These are phyloP conservation scores for Brassica nigra DNA, from an alignment of 345 rosid genomes.

Conservation along the genomic window DNA sequence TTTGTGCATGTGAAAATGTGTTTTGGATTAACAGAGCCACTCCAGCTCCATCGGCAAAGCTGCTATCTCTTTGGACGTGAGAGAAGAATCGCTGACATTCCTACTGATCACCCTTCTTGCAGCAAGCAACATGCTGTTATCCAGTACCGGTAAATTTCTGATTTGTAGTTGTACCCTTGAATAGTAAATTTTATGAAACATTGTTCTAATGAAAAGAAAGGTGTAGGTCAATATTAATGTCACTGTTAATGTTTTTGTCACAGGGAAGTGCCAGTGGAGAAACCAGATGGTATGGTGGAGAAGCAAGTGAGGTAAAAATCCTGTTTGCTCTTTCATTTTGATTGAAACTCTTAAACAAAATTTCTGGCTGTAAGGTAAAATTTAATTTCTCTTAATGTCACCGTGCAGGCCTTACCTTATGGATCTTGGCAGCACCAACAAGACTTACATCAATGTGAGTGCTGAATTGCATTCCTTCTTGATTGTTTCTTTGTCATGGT, in stretches of 20 bases:
- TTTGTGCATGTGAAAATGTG: constrained; percentile 18
- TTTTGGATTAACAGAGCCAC: constrained; percentile 66
- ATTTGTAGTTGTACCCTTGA: neutral
- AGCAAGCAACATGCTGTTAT: constrained; percentile 99
- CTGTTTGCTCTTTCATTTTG: neutral
- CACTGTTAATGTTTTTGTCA: constrained; percentile 29
- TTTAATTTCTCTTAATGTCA: constrained; percentile 25
- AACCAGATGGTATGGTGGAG: constrained; percentile 65
- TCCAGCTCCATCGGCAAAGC: constrained; percentile 90
- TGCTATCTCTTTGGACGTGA: constrained; percentile 97
- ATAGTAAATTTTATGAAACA: neutral
- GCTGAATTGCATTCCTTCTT: constrained; percentile 21
- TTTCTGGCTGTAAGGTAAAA: neutral
- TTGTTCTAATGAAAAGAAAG: constrained; percentile 25
- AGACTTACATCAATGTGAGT: constrained; percentile 85
- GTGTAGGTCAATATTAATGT: constrained; percentile 14
- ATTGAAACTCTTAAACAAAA: neutral
- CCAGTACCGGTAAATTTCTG: constrained; percentile 34
- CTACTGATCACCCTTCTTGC: constrained; percentile 98
- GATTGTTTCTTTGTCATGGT: constrained; percentile 1
- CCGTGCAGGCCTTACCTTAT: constrained; percentile 78
- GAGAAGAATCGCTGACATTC: constrained; percentile 88
- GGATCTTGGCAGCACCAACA: constrained; percentile 99
- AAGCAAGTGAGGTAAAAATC: constrained; percentile 67
- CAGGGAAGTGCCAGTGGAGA: constrained; percentile 82